phyloP scores from a whole-genome alignment of 441 rosid genomes.

The Breynia disticha region DNA sequence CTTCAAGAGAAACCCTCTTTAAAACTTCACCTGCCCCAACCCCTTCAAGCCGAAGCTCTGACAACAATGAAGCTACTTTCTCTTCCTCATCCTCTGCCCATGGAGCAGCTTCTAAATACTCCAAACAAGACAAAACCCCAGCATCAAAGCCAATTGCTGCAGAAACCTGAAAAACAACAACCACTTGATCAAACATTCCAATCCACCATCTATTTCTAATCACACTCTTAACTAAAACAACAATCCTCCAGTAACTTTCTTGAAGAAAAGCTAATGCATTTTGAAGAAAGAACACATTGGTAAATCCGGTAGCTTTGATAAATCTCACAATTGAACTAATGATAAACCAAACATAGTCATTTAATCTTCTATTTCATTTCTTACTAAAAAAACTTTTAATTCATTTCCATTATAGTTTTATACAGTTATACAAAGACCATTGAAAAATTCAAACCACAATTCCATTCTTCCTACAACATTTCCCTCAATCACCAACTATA shows the following conservation, averaged over 20 bases:
- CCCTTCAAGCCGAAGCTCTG: slow-evolving; percentile 78
- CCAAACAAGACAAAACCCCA: slow-evolving; percentile 84
- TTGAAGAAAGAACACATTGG: no score
- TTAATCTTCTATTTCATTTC: no score
- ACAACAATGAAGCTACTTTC: slow-evolving; percentile 66
- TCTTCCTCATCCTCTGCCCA: slow-evolving; percentile 99
- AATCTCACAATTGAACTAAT: no score
- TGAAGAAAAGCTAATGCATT: no score
- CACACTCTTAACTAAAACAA: not conserved
- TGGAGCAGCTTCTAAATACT: slow-evolving; percentile 95
- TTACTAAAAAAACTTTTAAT: no score
- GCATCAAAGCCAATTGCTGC: slow-evolving; percentile 92
- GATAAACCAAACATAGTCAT: no score
- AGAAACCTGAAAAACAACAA: slow-evolving; percentile 54
- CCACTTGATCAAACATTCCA: not conserved
- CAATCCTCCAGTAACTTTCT: no score
- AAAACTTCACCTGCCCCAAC: slow-evolving; percentile 86
- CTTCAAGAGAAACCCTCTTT: slow-evolving; percentile 81
- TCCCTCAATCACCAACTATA: slow-evolving; percentile 48
- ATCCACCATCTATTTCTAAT: not conserved
- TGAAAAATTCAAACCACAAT: slow-evolving; percentile 26
- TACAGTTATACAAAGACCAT: no score
- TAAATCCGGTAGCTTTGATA: no score
- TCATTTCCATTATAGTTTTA: no score
- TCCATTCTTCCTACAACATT: slow-evolving; percentile 66